phyloP scores from a whole-genome alignment of 1,139 yeast genomes.

The Saccharomyces uvarum region DNA sequence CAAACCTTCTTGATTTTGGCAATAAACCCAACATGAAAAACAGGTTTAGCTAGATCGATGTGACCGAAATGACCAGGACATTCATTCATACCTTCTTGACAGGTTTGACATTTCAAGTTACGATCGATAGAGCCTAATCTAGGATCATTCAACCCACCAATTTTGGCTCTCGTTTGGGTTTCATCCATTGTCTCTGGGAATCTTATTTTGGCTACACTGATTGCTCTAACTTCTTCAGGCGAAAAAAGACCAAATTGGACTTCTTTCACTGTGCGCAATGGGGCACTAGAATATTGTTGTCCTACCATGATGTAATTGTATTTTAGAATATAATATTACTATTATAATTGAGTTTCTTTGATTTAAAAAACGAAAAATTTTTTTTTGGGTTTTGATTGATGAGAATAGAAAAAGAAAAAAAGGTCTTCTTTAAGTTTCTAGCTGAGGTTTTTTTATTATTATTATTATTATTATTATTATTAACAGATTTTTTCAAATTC shows the following conservation, averaged over 20 bases:
- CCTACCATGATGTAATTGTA: constrained; percentile 30
- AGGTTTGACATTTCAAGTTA: constrained; percentile 94
- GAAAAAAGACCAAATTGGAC: constrained; percentile 97
- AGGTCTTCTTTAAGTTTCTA: background rate
- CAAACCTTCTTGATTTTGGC: constrained; percentile 90
- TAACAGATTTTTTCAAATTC: background rate
- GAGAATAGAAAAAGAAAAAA: background rate
- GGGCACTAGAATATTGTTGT: constrained; percentile 95
- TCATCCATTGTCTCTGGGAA: constrained; percentile 99
- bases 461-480: background rate
- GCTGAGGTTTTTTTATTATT: background rate
- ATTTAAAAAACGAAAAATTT: background rate
- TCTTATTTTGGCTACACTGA: constrained; percentile 93
- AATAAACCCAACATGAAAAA: constrained; percentile 92
- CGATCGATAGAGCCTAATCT: constrained; percentile 95
- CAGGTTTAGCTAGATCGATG: constrained; percentile 95
- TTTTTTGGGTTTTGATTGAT: background rate
- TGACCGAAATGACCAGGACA: constrained; percentile 99
- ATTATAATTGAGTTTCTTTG: background rate
- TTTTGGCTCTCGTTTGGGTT: constrained; percentile 87
- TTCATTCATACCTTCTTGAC: constrained; percentile 98
- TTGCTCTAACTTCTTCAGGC: constrained; percentile 95
- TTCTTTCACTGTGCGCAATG: constrained; percentile 91
- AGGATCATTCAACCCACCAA: constrained; percentile 95
- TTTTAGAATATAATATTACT: constrained; percentile 1